Conservation (phyloP, 2,329 filamentous ascomycete species). For the Nannizzia gypsea region DNA sequence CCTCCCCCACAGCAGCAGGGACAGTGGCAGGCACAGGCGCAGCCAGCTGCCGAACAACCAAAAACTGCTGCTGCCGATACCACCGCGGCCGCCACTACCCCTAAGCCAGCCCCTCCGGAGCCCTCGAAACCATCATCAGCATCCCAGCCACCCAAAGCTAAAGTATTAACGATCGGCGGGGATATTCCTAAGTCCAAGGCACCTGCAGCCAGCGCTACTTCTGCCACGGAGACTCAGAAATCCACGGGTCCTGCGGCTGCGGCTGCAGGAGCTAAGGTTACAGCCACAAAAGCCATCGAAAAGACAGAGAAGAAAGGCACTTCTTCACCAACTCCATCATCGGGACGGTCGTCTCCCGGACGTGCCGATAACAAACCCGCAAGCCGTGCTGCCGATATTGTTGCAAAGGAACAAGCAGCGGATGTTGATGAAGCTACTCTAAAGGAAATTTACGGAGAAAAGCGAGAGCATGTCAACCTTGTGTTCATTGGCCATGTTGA, state of each 20-base stretch:
- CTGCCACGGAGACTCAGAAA: constrained; percentile 36
- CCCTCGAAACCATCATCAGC: constrained; percentile 31
- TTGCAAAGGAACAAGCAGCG: constrained; percentile 69
- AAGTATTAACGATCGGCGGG: constrained; percentile 49
- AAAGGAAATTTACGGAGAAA: constrained; percentile 90
- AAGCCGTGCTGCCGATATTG: constrained; percentile 63
- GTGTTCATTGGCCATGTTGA: constrained; percentile 98
- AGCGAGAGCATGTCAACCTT: constrained; percentile 66
- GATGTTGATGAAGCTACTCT: constrained; percentile 74
- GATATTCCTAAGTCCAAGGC: constrained; percentile 58
- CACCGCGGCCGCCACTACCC: constrained; percentile 14
- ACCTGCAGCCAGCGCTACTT: constrained; percentile 51
- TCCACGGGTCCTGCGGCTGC: constrained; percentile 40
- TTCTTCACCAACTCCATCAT: constrained; percentile 66
- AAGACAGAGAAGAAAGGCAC: constrained; percentile 64
- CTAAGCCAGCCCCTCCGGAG: constrained; percentile 37
- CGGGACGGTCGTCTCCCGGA: constrained; percentile 67
- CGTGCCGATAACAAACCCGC: constrained; percentile 47
- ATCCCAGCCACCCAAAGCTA: constrained; percentile 42
- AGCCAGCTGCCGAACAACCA: constrained; percentile 11
- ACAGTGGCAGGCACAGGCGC: constrained; percentile 26
- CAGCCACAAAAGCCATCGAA: constrained; percentile 79
- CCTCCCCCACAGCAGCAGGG: constrained; percentile 34
- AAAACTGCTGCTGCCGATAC: constrained; percentile 6
- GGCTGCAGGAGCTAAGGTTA: constrained; percentile 63